Evolutionary conservation across 768 basidiomycete genomes (phyloP).

Genomic region (Mycena vulgaris): DNA sequence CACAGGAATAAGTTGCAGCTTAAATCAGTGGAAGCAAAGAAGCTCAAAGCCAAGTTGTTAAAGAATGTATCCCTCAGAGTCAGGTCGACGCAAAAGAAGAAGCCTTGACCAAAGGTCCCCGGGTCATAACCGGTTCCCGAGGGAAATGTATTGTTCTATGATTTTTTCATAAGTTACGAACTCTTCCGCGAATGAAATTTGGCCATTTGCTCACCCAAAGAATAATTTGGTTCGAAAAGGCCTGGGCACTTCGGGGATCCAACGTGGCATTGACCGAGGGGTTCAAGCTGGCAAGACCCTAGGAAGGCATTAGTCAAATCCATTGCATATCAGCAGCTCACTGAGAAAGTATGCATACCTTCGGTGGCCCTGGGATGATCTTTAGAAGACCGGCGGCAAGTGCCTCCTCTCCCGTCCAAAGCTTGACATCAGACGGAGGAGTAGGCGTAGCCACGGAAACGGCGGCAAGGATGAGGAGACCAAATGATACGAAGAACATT

Average conservation of each 20-base stretch:
- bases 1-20: slow-evolving; percentile 27
- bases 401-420: slow-evolving; percentile 26
- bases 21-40: slow-evolving; percentile 19
- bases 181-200: background rate
- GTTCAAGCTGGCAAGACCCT: slow-evolving; percentile 14
- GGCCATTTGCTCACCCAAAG: slow-evolving; percentile 23
- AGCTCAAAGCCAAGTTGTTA: slow-evolving; percentile 25
- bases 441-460: slow-evolving; percentile 14
- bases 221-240: slow-evolving; percentile 16
- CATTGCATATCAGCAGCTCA: slow-evolving; percentile 10
- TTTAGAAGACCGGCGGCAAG: slow-evolving; percentile 23
- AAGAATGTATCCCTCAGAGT: slow-evolving; percentile 23
- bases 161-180: background rate
- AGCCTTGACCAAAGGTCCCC: slow-evolving; percentile 10
- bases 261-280: too few species aligned
- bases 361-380: slow-evolving; percentile 8
- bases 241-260: background rate
- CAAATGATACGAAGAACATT: slow-evolving; percentile 11
- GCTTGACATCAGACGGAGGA: slow-evolving; percentile 22
- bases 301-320: slow-evolving; percentile 1
- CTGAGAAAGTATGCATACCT: slow-evolving; percentile 21
- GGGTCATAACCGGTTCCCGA: slow-evolving; percentile 16
- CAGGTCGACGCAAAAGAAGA: slow-evolving; percentile 30
- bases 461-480: slow-evolving; percentile 22
- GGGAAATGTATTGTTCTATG: background rate